Percentiles rank a stretch among this genome's conserved stretches.
Conservation (phyloP, 768 basidiomycete genomes). For the Macrolepiota fuliginosa region DNA sequence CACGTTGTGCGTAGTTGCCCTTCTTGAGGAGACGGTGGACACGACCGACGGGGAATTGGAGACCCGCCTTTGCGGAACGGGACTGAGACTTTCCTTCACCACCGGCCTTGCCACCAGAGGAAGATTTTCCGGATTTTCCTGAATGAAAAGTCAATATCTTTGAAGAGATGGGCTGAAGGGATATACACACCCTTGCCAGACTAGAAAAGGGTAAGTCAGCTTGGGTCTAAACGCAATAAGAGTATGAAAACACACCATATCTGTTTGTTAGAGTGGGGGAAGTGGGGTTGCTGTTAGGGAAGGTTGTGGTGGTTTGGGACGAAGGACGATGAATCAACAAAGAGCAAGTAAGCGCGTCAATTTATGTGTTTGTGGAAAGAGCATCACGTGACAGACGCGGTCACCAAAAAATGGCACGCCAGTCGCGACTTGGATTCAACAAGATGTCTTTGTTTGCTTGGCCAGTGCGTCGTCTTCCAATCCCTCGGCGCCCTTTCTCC, state of each 20-base stretch:
- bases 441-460: constrained; percentile 17
- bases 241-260: constrained; percentile 3
- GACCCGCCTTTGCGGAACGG: constrained; percentile 73
- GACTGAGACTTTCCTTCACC: constrained; percentile 56
- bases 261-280: neutral
- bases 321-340: constrained; percentile 33
- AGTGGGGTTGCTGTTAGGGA: neutral
- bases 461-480: constrained; percentile 7
- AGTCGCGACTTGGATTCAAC: constrained; percentile 14
- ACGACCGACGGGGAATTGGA: constrained; percentile 92
- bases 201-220: constrained; percentile 5
- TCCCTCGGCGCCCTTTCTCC: neutral
- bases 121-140: constrained; percentile 59
- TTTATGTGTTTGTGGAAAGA: constrained; percentile 35
- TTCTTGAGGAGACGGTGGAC: constrained; percentile 86
- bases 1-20: constrained; percentile 84
- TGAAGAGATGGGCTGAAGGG: neutral
- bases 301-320: constrained; percentile 35
- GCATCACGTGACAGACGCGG: constrained; percentile 28
- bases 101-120: constrained; percentile 67
- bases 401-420: constrained; percentile 9
- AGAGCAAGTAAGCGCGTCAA: constrained; percentile 33
- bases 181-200: constrained; percentile 10
- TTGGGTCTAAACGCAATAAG: neutral
- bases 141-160: neutral